Conservation (phyloP, 371 early-diverging fungal species). For the Mucor velutinosus region DNA sequence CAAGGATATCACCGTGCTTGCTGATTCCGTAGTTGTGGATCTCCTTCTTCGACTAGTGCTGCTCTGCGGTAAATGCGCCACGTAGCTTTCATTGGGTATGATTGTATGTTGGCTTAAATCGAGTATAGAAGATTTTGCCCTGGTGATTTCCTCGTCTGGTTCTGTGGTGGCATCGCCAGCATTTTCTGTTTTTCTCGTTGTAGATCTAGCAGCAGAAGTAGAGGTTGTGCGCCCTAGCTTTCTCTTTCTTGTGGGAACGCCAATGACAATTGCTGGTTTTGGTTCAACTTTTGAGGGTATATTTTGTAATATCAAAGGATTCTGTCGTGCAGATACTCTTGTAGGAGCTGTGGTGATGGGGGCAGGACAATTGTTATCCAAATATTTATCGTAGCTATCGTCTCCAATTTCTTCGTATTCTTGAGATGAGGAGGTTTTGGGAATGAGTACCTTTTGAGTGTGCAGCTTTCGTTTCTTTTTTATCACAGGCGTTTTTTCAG, state of each 20-base stretch:
- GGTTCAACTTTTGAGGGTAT: background rate
- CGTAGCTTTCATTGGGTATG: conserved; percentile 16
- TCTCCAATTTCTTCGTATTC: conserved; percentile 4
- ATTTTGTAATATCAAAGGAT: background rate
- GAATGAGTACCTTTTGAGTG: conserved; percentile 1
- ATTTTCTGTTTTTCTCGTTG: background rate
- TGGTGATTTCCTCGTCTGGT: background rate
- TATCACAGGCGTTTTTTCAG: background rate
- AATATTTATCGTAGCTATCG: conserved; percentile 1
- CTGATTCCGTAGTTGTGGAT: background rate
- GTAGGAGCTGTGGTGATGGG: background rate
- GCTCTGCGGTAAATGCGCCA: conserved; percentile 9
- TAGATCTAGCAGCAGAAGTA: background rate
- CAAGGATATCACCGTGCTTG: background rate
- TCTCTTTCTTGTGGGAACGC: conserved; percentile 1
- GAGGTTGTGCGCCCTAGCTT: background rate
- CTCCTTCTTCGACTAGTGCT: background rate
- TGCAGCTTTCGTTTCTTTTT: conserved; percentile 13
- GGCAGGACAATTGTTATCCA: background rate
- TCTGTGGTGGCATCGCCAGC: background rate
- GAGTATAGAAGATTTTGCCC: background rate
- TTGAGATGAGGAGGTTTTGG: background rate
- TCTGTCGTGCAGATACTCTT: background rate
- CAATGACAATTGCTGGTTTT: conserved; percentile 1
- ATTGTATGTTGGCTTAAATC: conserved; percentile 18